Percentiles rank a stretch among this genome's conserved stretches.
These are phyloP conservation scores for Penicillium sp. DNA, from an alignment of 2,329 filamentous ascomycete genomes.

Conservation along the genomic window DNA sequence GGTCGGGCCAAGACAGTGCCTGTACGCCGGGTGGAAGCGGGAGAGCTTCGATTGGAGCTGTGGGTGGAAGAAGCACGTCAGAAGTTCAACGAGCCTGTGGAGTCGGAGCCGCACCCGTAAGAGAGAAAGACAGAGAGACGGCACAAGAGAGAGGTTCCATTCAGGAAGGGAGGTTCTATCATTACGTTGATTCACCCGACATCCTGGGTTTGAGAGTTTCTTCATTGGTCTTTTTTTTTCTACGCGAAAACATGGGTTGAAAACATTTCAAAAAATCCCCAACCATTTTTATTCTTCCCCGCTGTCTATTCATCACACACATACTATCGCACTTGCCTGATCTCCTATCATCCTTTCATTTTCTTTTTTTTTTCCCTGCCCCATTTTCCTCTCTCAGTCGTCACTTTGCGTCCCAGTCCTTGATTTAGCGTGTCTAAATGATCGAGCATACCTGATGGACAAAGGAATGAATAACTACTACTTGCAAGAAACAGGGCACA, in stretches of 20 bases:
- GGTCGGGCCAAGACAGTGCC: constrained; percentile 54
- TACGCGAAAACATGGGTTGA: constrained; percentile 4
- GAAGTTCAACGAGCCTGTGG: constrained; percentile 44
- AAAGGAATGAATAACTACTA: constrained; percentile 29
- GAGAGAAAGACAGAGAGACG: constrained; percentile 4
- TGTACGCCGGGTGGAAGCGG: constrained; percentile 57
- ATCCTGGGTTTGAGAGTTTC: constrained; percentile 5
- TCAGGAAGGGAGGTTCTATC: neutral
- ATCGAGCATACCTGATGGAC: constrained; percentile 38
- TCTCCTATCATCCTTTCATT: neutral
- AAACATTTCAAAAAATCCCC: no score
- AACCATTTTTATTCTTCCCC: no score
- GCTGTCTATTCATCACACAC: no score
- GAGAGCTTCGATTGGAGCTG: constrained; percentile 60
- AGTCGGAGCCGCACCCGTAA: constrained; percentile 34
- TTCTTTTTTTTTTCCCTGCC: no score
- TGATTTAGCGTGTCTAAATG: constrained; percentile 38
- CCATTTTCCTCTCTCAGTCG: neutral
- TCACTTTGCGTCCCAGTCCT: constrained; percentile 26
- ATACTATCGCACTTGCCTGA: neutral
- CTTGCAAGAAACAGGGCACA: constrained; percentile 23
- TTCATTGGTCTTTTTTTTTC: constrained; percentile 16
- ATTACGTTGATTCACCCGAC: constrained; percentile 3
- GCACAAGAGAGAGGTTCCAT: neutral
- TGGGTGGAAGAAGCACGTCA: constrained; percentile 62